phyloP scores from a whole-genome alignment of 371 early-diverging fungal species.

The Zopfochytrium polystomum region DNA sequence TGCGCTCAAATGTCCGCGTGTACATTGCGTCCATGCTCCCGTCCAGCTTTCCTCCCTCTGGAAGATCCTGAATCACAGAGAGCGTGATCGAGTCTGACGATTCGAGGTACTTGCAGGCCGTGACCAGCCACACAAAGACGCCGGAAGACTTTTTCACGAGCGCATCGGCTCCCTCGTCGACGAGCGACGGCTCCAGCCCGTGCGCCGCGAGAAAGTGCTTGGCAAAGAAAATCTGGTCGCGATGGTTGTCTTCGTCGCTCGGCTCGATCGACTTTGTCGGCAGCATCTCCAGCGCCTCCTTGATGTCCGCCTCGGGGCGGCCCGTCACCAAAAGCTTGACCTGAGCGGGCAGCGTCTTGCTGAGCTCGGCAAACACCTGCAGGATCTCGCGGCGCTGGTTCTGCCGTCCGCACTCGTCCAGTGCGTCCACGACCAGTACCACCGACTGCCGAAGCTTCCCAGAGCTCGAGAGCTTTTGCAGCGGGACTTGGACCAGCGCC shows the following conservation, averaged over 20 bases:
- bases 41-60: not conserved
- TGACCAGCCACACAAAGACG: conserved; percentile 23
- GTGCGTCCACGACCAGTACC: conserved; percentile 25
- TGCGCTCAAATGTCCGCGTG: conserved; percentile 1
- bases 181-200: not conserved
- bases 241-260: conserved; percentile 16
- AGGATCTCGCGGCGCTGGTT: conserved; percentile 18
- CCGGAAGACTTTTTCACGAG: conserved; percentile 17
- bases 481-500: conserved; percentile 5
- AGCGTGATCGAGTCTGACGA: conserved; percentile 3
- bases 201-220: conserved; percentile 7
- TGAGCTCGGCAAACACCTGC: conserved; percentile 15
- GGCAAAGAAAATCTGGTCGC: conserved; percentile 4
- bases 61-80: not conserved
- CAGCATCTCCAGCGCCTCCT: conserved; percentile 6
- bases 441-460: conserved; percentile 4
- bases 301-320: conserved; percentile 24
- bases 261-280: conserved; percentile 5
- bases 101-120: conserved; percentile 14
- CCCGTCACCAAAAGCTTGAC: conserved; percentile 27
- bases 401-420: conserved; percentile 26
- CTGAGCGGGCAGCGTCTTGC: conserved; percentile 10
- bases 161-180: not conserved
- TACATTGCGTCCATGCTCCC: conserved; percentile 18
- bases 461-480: not conserved